Conservation (phyloP, 2,329 filamentous ascomycete genomes). For the Lachnellula hyalina region DNA sequence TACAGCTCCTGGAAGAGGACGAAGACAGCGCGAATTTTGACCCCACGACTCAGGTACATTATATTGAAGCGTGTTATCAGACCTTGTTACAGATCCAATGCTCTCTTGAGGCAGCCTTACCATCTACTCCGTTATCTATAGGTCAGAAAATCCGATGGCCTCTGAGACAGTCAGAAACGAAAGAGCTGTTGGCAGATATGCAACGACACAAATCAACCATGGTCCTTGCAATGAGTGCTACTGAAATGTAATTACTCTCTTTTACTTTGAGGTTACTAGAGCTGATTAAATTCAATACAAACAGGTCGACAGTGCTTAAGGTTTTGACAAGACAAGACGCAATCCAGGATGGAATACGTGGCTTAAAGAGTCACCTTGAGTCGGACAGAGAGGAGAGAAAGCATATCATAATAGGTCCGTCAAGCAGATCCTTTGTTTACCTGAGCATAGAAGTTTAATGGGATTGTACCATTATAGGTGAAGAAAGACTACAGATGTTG, state of each 20-base stretch:
- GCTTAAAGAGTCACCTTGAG: not conserved
- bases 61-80: conserved; percentile 12
- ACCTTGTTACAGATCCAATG: conserved; percentile 8
- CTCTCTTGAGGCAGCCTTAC: conserved; percentile 3
- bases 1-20: not conserved
- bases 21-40: not conserved
- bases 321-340: conserved; percentile 1
- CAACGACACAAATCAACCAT: conserved; percentile 16
- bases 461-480: not conserved
- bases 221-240: conserved; percentile 10
- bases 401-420: not conserved
- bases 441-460: not conserved
- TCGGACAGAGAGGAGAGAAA: not conserved
- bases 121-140: not conserved
- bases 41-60: conserved; percentile 4
- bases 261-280: not conserved
- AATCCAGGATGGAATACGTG: not conserved
- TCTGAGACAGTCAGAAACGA: conserved; percentile 3
- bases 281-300: not conserved
- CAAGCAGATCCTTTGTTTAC: not conserved
- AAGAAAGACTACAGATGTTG: conserved; percentile 3
- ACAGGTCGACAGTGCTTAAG: not conserved
- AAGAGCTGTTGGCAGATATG: conserved; percentile 10
- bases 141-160: conserved; percentile 13
- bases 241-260: conserved; percentile 4